A percentile compares a stretch with the other conserved stretches of the same genome.
Evolutionary conservation across 1,139 yeast genomes (phyloP).

Genomic region (Pichia sp.): DNA sequence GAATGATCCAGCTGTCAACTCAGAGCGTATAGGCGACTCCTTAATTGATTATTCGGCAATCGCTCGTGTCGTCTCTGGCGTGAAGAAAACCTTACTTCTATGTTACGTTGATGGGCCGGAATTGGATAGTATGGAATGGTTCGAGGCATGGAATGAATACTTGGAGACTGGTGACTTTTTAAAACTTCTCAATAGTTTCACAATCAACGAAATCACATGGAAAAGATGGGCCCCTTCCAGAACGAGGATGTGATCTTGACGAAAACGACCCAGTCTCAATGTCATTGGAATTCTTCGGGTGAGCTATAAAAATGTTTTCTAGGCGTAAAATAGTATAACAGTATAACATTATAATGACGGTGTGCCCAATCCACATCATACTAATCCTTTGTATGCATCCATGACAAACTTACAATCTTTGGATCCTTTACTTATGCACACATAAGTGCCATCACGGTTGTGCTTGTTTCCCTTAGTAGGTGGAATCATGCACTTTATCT

Average conservation of each 20-base stretch:
- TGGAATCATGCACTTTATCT: constrained; percentile 73
- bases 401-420: constrained; percentile 78
- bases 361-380: too few species aligned
- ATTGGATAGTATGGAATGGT: constrained; percentile 30
- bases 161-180: constrained; percentile 21
- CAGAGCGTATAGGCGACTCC: too few species aligned
- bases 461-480: constrained; percentile 14
- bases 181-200: constrained; percentile 16
- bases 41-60: constrained; percentile 64
- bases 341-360: too few species aligned
- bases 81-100: constrained; percentile 68
- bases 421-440: constrained; percentile 65
- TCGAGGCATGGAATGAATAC: constrained; percentile 28
- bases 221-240: constrained; percentile 81
- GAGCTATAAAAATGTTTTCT: too few species aligned
- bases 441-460: too few species aligned
- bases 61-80: constrained; percentile 82
- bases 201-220: constrained; percentile 56
- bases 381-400: constrained; percentile 36
- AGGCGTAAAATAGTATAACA: too few species aligned
- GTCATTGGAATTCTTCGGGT: too few species aligned
- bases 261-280: too few species aligned
- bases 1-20: constrained; percentile 6
- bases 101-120: constrained; percentile 48
- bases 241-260: constrained; percentile 50